Base-by-base conservation (phyloP, 371 early-diverging fungal species). In the Choanephora cucurbitarum region DNA sequence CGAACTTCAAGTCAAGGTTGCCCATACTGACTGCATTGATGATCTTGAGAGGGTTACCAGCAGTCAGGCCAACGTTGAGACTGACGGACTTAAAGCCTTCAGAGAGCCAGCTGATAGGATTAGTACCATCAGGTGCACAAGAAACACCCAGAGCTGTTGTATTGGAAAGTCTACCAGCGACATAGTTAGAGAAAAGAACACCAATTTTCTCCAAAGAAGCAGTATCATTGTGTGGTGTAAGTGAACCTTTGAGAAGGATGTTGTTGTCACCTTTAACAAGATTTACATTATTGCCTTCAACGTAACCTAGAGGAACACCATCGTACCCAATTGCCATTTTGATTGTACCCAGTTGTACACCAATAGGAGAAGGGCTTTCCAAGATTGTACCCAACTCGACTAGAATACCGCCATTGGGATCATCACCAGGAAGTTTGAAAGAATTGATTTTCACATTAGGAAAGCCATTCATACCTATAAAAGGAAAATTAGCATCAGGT, bases 371-470 rank as follows among this genome's bases (percentile, higher is more conserved):
- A 56, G 83, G 83, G 60, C 80, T 79, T 49, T 69, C 67, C 48
- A 86, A 50, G 40, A 73, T 69, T 32, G 82, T 83, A 42, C 79
- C 81, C 9, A 86, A 73, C 33, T 70, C 69, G 58, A 86, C 60
- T 48, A 72, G 58, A 56, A 86, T 82, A 65, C 86, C 86, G 10
- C 80, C 82, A 28, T 66, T 57, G n/a, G 80, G 70, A 61, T 69
- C 79, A 70, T 84, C 83, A n/a, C 68, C 67, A 44, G 86, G 86
- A 44, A 84, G 55, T 34, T 82, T 65, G 61, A 86, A 84, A 34
- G 72, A 72, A 49, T 73, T 71, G 61, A 86, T 80, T 40, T 53
- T 69, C 21, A 83, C 82, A 48, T 76, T 58, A 11, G 79, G 77
- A 61, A 86, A 83, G 23, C 84, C 82, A 28, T 66, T 64, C 79